These are phyloP conservation scores for Apiospora arundinis DNA, from an alignment of 2,329 filamentous ascomycete genomes.

Conservation along the genomic window DNA sequence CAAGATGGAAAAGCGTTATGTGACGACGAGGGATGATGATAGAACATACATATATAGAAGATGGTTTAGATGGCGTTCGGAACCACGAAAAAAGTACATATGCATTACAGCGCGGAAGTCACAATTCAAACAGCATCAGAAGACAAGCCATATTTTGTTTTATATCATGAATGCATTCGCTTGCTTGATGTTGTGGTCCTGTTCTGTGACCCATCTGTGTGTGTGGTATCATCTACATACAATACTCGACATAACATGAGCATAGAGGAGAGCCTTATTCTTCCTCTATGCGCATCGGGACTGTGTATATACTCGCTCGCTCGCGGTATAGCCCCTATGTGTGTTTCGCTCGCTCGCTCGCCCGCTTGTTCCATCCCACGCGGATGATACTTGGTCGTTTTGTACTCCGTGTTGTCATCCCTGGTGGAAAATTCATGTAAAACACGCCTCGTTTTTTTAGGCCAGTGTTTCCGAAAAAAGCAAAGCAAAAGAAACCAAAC, in stretches of 20 bases:
- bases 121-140: not conserved
- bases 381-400: not conserved
- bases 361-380: not conserved
- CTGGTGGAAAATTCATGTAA: not conserved
- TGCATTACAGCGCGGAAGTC: not conserved
- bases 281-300: not conserved
- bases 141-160: not conserved
- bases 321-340: not conserved
- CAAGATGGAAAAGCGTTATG: not conserved
- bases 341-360: not conserved
- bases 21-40: conserved; percentile 8
- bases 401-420: not conserved
- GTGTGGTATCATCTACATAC: not conserved
- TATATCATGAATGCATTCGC: not conserved
- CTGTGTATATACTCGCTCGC: not conserved
- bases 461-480: not conserved
- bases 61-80: conserved; percentile 20
- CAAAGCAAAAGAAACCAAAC: not conserved
- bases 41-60: conserved; percentile 7
- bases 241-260: not conserved
- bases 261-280: not conserved
- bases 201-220: not conserved
- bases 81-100: not conserved
- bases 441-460: not conserved
- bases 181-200: not conserved